Conservation (phyloP, 768 basidiomycete genomes). For the Guyanaporus albipodus region DNA sequence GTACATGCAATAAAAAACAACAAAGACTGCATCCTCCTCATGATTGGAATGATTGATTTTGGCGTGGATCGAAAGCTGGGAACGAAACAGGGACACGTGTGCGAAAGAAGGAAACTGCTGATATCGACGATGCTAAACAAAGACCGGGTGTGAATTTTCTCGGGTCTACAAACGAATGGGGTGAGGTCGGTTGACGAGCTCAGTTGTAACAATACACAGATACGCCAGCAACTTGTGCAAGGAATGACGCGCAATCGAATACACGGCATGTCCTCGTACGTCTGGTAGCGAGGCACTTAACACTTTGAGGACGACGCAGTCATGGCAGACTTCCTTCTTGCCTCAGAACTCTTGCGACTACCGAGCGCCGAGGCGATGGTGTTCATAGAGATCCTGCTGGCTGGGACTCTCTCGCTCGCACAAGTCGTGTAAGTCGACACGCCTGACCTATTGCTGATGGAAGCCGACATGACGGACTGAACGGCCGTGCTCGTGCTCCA, state of each 20-base stretch:
- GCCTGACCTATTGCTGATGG: slow-evolving; percentile 25
- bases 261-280: background rate
- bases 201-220: background rate
- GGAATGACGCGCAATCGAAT: slow-evolving; percentile 2
- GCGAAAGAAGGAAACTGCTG: slow-evolving; percentile 3
- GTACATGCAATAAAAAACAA: slow-evolving; percentile 18
- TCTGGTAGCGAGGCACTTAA: slow-evolving; percentile 4
- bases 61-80: slow-evolving; percentile 1
- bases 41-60: slow-evolving; percentile 14
- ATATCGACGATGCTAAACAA: slow-evolving; percentile 2
- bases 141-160: slow-evolving; percentile 3
- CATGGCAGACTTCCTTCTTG: slow-evolving; percentile 23
- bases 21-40: slow-evolving; percentile 15
- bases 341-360: slow-evolving; percentile 27
- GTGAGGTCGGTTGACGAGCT: background rate
- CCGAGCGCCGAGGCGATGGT: slow-evolving; percentile 23
- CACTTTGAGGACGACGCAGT: slow-evolving; percentile 27
- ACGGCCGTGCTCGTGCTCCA: slow-evolving; percentile 33
- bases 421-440: slow-evolving; percentile 28
- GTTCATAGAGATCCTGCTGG: slow-evolving; percentile 26
- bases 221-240: background rate
- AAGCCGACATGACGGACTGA: slow-evolving; percentile 24
- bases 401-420: slow-evolving; percentile 23
- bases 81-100: slow-evolving; percentile 5
- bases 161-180: background rate